Percentiles rank a stretch among this genome's conserved stretches.
Conservation (phyloP, 2,329 filamentous ascomycete genomes). For the Talaromyces sp. region DNA sequence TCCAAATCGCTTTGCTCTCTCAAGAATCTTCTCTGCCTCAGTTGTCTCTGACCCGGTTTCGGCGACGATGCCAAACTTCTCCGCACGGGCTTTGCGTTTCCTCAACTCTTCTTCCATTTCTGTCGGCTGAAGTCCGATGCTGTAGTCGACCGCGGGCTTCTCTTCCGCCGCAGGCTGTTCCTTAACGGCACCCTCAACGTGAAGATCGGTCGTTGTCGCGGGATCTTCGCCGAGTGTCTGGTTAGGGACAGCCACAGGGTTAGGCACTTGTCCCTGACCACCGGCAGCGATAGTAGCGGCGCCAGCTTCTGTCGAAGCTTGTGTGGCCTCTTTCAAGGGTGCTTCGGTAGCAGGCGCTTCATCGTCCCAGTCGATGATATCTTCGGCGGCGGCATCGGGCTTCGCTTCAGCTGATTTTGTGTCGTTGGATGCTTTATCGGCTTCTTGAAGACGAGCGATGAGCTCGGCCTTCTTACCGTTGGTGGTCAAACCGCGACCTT, state of each 20-base stretch:
- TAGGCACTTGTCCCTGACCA: slow-evolving; percentile 38
- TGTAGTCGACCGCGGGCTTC: slow-evolving; percentile 41
- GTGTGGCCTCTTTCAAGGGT: slow-evolving; percentile 27
- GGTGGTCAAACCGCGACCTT: slow-evolving; percentile 47
- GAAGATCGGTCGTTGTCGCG: slow-evolving; percentile 40
- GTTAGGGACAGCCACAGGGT: slow-evolving; percentile 42
- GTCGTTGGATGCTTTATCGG: slow-evolving; percentile 33
- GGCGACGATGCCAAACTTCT: slow-evolving; percentile 49
- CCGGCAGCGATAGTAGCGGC: slow-evolving; percentile 39
- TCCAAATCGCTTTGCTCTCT: slow-evolving; percentile 50
- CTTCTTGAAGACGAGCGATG: slow-evolving; percentile 48
- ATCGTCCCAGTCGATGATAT: slow-evolving; percentile 48
- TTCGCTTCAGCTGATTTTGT: slow-evolving; percentile 25
- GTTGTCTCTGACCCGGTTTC: slow-evolving; percentile 38
- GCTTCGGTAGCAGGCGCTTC: slow-evolving; percentile 37
- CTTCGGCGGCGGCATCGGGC: slow-evolving; percentile 34
- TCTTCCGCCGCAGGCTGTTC: slow-evolving; percentile 27
- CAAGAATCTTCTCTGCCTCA: slow-evolving; percentile 46
- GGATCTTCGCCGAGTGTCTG: slow-evolving; percentile 40
- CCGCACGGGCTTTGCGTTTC: slow-evolving; percentile 51
- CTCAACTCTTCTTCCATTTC: slow-evolving; percentile 48
- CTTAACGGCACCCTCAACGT: slow-evolving; percentile 32
- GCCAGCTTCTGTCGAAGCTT: slow-evolving; percentile 34
- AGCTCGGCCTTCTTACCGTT: slow-evolving; percentile 53
- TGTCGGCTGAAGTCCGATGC: slow-evolving; percentile 43